These are phyloP conservation scores for Aureobasidium musti DNA, from an alignment of 2,329 filamentous ascomycete species.

Conservation along the genomic window DNA sequence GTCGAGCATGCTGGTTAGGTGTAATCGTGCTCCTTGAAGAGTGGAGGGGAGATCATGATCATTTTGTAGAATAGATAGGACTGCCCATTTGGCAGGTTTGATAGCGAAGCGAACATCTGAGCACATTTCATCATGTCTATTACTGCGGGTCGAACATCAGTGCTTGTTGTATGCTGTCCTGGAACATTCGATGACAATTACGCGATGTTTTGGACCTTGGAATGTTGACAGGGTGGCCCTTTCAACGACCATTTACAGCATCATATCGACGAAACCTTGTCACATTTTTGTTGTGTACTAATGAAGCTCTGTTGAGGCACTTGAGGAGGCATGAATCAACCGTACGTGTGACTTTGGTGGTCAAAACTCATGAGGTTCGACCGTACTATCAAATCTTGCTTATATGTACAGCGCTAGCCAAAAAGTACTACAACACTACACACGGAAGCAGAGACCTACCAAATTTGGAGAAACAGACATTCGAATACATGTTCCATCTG, in stretches of 20 bases:
- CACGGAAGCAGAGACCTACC: no score
- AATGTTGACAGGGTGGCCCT: not conserved
- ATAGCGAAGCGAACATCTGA: conserved; percentile 2
- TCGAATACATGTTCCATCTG: no score
- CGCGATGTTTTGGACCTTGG: not conserved
- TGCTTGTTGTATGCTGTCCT: not conserved
- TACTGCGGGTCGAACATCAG: no score
- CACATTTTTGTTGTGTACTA: not conserved
- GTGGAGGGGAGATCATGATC: not conserved
- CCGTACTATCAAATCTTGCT: no score
- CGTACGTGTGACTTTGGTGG: not conserved
- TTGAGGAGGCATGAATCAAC: not conserved
- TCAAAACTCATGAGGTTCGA: not conserved
- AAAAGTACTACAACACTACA: no score
- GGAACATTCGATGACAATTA: not conserved
- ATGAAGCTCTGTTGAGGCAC: not conserved
- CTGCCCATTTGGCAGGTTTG: conserved; percentile 12
- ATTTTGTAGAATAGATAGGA: conserved; percentile 25
- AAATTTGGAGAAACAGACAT: no score
- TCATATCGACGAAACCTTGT: not conserved
- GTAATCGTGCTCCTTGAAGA: not conserved
- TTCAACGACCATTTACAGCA: not conserved
- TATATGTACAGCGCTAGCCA: no score
- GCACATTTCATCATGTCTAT: not conserved
- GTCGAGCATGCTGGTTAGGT: conserved; percentile 84